Conservation (phyloP, 2,329 filamentous ascomycete species). For the Aspergillus melleus region DNA sequence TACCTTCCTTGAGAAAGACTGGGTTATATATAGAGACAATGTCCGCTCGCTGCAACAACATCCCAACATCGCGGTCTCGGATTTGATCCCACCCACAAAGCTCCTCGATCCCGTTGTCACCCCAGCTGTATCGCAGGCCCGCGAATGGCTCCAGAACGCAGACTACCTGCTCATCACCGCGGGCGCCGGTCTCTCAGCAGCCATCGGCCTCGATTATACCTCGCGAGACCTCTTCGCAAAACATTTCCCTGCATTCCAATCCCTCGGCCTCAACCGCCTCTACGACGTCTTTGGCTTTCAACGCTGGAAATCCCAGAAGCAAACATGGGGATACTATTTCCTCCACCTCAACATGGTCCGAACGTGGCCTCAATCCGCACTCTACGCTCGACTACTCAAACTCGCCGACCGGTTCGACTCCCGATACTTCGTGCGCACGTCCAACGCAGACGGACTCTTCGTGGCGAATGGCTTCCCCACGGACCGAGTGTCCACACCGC, state of each 20-base stretch:
- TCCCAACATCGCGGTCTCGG: background rate
- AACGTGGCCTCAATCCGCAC: slow-evolving; percentile 10
- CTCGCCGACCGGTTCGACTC: slow-evolving; percentile 1
- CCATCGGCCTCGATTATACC: slow-evolving; percentile 25
- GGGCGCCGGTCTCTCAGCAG: slow-evolving; percentile 23
- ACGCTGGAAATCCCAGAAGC: slow-evolving; percentile 13
- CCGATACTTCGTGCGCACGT: slow-evolving; percentile 20
- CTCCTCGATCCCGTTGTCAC: background rate
- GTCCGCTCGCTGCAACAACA: background rate
- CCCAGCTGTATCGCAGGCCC: slow-evolving; percentile 9
- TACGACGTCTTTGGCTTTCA: slow-evolving; percentile 23
- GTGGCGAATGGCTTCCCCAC: slow-evolving; percentile 18
- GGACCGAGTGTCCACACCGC: slow-evolving; percentile 17
- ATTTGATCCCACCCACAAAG: background rate
- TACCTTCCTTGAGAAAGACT: slow-evolving; percentile 20
- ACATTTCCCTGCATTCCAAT: slow-evolving; percentile 28
- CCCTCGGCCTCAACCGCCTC: slow-evolving; percentile 27
- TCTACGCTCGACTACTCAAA: slow-evolving; percentile 9
- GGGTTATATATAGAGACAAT: slow-evolving; percentile 12
- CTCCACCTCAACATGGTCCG: slow-evolving; percentile 20
- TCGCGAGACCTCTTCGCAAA: slow-evolving; percentile 21
- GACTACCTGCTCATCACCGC: slow-evolving; percentile 21
- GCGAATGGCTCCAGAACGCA: slow-evolving; percentile 19
- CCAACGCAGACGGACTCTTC: slow-evolving; percentile 24
- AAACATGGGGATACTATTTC: slow-evolving; percentile 27